Percentiles rank a stretch among this genome's conserved stretches.
Evolutionary conservation across 1,284 basidiomycete species (phyloP).

Genomic region (Phlebopus sp.): DNA sequence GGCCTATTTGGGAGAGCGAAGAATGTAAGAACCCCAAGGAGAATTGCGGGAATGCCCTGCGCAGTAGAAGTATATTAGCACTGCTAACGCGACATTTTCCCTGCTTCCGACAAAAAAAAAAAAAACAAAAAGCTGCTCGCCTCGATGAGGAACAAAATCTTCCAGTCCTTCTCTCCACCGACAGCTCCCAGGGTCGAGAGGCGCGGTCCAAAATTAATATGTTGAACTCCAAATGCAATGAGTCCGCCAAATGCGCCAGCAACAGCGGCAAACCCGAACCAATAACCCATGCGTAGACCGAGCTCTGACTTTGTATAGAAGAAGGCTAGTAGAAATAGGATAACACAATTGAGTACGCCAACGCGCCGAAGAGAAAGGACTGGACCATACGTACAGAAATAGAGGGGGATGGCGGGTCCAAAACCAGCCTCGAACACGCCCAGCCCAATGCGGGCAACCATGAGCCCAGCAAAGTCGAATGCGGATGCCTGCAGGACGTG

Average conservation of each 20-base stretch:
- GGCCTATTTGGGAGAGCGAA: conserved; percentile 76
- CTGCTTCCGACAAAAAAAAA: too few relatives aligned
- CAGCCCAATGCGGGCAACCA: conserved; percentile 56
- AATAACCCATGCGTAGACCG: conserved; percentile 72
- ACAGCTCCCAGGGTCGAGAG: conserved; percentile 20
- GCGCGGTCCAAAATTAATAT: conserved; percentile 39
- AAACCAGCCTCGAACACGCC: conserved; percentile 76
- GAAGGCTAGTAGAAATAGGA: conserved; percentile 44
- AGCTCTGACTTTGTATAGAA: conserved; percentile 74
- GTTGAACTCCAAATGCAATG: conserved; percentile 70
- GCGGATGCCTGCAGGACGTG: conserved; percentile 46
- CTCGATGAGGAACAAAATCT: conserved; percentile 76
- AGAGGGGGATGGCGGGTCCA: conserved; percentile 70
- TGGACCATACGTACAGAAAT: conserved; percentile 54
- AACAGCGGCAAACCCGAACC: conserved; percentile 78
- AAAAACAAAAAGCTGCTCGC: conserved; percentile 33
- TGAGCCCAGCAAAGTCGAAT: conserved; percentile 56
- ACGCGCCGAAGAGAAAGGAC: neutral
- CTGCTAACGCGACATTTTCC: neutral
- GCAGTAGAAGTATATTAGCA: neutral
- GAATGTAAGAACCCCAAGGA: conserved; percentile 67
- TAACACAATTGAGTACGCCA: neutral
- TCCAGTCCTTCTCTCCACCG: conserved; percentile 46
- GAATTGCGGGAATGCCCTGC: conserved; percentile 62
- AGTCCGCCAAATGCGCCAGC: conserved; percentile 80